A percentile compares a stretch with the other conserved stretches of the same genome.
Evolutionary conservation across 306 rosid genomes (phyloP).

Genomic region (Vigna hirtella): DNA sequence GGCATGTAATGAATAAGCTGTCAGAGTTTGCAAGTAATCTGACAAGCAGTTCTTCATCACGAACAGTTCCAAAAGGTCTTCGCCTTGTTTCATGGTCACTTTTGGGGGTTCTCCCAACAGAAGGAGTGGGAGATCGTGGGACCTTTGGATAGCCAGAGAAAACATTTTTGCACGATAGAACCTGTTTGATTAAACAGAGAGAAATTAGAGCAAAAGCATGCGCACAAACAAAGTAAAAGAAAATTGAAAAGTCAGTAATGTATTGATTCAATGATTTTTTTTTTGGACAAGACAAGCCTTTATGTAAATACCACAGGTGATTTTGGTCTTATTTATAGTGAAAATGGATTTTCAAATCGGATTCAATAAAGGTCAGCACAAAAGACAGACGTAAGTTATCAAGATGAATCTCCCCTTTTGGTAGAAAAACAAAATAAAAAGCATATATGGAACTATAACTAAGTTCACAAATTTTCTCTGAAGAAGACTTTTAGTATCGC

Average conservation of each 20-base stretch:
- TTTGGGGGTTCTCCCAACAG: constrained; percentile 79
- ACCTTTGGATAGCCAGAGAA: constrained; percentile 85
- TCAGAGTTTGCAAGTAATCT: constrained; percentile 79
- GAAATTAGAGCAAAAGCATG: neutral
- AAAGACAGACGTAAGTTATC: neutral
- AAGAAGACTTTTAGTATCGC: constrained; percentile 14
- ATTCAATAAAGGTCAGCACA: neutral
- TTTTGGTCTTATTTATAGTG: neutral
- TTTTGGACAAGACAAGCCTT: neutral
- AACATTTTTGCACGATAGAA: constrained; percentile 82
- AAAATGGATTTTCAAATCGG: neutral
- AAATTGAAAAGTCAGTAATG: constrained; percentile 1
- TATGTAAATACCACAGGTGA: neutral
- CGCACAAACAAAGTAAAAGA: neutral
- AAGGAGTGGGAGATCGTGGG: constrained; percentile 95
- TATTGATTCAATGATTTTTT: neutral
- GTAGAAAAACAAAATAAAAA: neutral
- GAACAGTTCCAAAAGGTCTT: constrained; percentile 61
- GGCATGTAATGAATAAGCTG: constrained; percentile 75
- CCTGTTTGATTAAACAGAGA: constrained; percentile 58
- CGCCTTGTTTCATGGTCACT: constrained; percentile 88
- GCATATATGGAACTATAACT: neutral
- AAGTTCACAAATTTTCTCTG: neutral
- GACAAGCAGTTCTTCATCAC: constrained; percentile 76
- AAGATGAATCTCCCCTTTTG: neutral